Evolutionary conservation across 1,139 yeast genomes (phyloP).

Genomic region (Taphrina flavorubra): DNA sequence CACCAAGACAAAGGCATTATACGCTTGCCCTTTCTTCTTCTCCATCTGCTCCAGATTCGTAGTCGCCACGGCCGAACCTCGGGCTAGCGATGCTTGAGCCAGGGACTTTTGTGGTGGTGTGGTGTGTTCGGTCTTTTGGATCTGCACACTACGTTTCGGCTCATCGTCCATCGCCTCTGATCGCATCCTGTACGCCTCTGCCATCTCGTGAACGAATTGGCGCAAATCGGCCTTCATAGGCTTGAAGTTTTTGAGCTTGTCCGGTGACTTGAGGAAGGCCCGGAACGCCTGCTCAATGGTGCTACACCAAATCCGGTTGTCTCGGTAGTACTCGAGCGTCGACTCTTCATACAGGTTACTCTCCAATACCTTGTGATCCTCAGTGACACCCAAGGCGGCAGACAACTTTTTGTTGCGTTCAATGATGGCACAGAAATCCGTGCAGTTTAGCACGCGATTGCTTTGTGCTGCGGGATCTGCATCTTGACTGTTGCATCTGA

Average conservation of each 20-base stretch:
- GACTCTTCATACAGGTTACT: constrained; percentile 55
- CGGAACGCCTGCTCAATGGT: constrained; percentile 62
- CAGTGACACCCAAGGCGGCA: constrained; percentile 62
- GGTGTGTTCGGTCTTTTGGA: constrained; percentile 53
- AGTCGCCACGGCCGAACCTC: neutral
- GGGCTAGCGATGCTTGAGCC: constrained; percentile 10
- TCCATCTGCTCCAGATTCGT: constrained; percentile 17
- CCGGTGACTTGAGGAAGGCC: constrained; percentile 56
- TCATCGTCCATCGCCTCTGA: constrained; percentile 82
- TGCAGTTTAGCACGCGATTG: constrained; percentile 49
- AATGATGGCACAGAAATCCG: constrained; percentile 66
- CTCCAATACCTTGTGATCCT: constrained; percentile 44
- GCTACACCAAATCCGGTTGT: constrained; percentile 62
- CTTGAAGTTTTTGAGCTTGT: constrained; percentile 63
- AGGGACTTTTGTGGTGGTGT: constrained; percentile 41
- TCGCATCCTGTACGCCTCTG: constrained; percentile 63
- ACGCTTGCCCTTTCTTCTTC: constrained; percentile 42
- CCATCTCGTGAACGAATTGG: constrained; percentile 70
- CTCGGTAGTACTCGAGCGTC: constrained; percentile 56
- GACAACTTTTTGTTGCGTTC: constrained; percentile 68
- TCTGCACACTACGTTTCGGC: constrained; percentile 74
- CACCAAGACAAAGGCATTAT: constrained; percentile 45
- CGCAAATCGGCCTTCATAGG: constrained; percentile 77
- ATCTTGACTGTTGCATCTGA: constrained; percentile 62
- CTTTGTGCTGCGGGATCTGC: constrained; percentile 46